Evolutionary conservation across 2,329 filamentous ascomycete species (phyloP).

Genomic region (Nemania sp.): DNA sequence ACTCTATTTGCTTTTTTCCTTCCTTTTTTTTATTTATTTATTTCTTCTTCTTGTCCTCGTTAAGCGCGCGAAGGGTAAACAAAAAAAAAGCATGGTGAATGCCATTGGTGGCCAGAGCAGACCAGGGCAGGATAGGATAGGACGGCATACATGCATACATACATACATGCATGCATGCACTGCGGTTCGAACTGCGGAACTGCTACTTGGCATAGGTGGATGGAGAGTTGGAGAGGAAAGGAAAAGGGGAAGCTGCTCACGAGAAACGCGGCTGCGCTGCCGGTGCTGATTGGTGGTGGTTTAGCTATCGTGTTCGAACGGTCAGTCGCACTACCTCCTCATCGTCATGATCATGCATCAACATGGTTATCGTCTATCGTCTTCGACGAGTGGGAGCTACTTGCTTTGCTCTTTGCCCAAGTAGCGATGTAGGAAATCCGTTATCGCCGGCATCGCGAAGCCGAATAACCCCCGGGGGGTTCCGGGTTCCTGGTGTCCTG

Average conservation of each 20-base stretch:
- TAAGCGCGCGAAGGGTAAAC: conserved; percentile 6
- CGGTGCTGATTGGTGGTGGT: conserved; percentile 48
- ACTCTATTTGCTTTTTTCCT: not conserved
- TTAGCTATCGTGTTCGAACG: conserved; percentile 38
- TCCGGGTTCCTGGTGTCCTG: not conserved
- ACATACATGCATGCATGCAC: not conserved
- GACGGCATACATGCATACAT: too few species aligned
- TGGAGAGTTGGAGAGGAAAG: not conserved
- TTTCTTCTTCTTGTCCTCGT: not conserved
- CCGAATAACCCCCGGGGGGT: not conserved
- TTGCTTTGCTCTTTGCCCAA: conserved; percentile 39
- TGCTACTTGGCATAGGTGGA: not conserved
- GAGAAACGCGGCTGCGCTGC: conserved; percentile 44
- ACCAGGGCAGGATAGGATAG: too few species aligned
- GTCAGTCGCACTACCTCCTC: conserved; percentile 26
- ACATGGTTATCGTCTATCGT: too few species aligned
- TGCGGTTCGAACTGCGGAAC: conserved; percentile 25
- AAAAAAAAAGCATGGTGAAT: not conserved
- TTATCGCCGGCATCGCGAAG: conserved; percentile 39
- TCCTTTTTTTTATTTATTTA: not conserved
- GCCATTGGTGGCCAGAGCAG: too few species aligned
- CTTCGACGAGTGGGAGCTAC: conserved; percentile 16
- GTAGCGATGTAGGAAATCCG: conserved; percentile 36
- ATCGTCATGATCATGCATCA: not conserved
- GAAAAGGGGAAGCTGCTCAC: conserved; percentile 37